Conservation (phyloP, 2,329 filamentous ascomycete genomes). For the Calonectria crousiana region DNA sequence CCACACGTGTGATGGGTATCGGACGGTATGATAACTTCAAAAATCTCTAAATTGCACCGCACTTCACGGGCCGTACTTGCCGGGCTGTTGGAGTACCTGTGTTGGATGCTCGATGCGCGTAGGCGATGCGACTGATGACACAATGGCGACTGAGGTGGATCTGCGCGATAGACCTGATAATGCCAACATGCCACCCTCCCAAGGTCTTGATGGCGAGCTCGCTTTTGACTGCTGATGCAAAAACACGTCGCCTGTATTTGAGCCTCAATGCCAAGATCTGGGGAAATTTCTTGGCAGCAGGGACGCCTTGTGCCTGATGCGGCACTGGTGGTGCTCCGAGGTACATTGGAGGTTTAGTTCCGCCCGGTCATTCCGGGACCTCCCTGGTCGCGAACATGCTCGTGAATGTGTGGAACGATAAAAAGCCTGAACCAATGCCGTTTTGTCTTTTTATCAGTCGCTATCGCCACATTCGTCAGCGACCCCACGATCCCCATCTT, state of each 20-base stretch:
- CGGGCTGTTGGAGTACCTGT: background rate
- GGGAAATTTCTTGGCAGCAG: background rate
- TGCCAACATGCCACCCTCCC: background rate
- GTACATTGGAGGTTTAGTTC: background rate
- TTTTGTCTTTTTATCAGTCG: background rate
- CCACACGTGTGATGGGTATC: background rate
- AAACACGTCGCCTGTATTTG: background rate
- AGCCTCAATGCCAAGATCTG: slow-evolving; percentile 6
- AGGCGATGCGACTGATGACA: too few relatives aligned
- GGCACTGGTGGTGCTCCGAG: background rate
- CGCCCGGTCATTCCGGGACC: background rate
- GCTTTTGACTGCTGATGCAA: background rate
- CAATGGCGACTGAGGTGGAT: background rate
- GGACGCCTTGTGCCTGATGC: background rate
- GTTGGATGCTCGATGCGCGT: background rate
- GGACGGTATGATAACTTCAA: background rate
- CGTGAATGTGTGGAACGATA: background rate
- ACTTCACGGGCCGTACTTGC: background rate
- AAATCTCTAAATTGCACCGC: background rate
- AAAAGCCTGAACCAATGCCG: background rate
- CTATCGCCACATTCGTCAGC: background rate
- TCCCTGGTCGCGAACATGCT: background rate
- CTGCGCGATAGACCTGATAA: background rate
- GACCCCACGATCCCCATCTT: background rate
- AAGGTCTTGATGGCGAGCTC: background rate